A percentile compares a stretch with the other conserved stretches of the same genome.
Conservation (phyloP, 2,329 filamentous ascomycete genomes). For the Ophiocordyceps robertsii region DNA sequence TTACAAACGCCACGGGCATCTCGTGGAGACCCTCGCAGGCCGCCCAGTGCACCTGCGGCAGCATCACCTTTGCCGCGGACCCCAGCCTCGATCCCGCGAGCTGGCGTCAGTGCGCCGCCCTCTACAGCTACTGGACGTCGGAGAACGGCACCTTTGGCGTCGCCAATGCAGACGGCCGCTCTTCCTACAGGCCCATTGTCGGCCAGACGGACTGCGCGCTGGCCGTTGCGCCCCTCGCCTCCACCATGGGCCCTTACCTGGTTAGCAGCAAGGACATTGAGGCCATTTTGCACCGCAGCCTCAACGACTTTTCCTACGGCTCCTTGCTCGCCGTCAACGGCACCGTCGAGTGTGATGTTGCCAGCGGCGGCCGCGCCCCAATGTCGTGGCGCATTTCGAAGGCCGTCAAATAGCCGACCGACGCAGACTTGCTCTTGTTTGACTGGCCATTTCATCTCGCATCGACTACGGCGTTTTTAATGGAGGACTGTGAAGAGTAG, state of each 20-base stretch:
- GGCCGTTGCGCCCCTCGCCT: constrained; percentile 10
- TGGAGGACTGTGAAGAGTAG: too few species aligned
- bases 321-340: constrained; percentile 9
- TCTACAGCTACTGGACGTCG: constrained; percentile 15
- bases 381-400: constrained; percentile 11
- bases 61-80: constrained; percentile 10
- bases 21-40: constrained; percentile 12
- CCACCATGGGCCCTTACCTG: constrained; percentile 7
- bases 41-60: constrained; percentile 13
- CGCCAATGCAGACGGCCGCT: constrained; percentile 3
- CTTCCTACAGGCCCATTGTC: constrained; percentile 10
- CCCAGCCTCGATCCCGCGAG: constrained; percentile 11
- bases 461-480: too few species aligned
- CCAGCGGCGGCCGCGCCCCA: constrained; percentile 5
- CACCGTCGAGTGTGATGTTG: constrained; percentile 8
- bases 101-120: constrained; percentile 16
- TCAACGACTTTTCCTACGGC: constrained; percentile 8
- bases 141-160: constrained; percentile 18
- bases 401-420: not conserved
- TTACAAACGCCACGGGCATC: constrained; percentile 7
- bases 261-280: constrained; percentile 12
- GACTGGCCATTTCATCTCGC: not conserved
- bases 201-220: constrained; percentile 13
- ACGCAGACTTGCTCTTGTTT: not conserved
- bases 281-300: constrained; percentile 8